Percentiles rank a stretch among this genome's conserved stretches.
phyloP scores from a whole-genome alignment of 2,329 filamentous ascomycete genomes.

The Botrytis byssoidea region DNA sequence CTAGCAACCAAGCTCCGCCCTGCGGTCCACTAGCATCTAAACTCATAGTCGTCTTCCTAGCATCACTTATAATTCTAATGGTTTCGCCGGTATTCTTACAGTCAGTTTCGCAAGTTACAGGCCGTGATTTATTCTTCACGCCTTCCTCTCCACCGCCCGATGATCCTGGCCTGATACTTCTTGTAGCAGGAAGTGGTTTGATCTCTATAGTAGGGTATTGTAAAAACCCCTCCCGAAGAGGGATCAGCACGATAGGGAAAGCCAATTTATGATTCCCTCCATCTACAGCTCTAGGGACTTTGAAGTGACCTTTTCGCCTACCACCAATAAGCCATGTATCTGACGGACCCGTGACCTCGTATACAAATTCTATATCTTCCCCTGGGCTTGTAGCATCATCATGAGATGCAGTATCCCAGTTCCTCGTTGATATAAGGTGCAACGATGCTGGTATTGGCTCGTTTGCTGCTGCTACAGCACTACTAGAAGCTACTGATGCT shows the following conservation, averaged over 20 bases:
- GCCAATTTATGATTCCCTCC: conserved; percentile 44
- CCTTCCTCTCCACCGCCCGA: conserved; percentile 28
- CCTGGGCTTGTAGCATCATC: conserved; percentile 17
- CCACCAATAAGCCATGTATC: conserved; percentile 87
- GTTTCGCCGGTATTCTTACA: conserved; percentile 75
- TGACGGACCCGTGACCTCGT: conserved; percentile 71
- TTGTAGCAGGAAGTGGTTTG: conserved; percentile 52
- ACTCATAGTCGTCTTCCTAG: conserved; percentile 70
- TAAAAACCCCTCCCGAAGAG: conserved; percentile 74
- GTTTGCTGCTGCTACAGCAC: conserved; percentile 54
- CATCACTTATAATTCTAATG: conserved; percentile 70
- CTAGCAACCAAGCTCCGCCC: conserved; percentile 65
- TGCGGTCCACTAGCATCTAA: conserved; percentile 65
- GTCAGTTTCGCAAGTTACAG: conserved; percentile 71
- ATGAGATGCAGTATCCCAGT: conserved; percentile 54
- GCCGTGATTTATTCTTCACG: conserved; percentile 27
- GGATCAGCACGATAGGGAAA: conserved; percentile 74
- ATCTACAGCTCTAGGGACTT: conserved; percentile 50
- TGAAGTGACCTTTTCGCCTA: conserved; percentile 74
- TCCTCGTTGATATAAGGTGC: conserved; percentile 59
- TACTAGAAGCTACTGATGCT: conserved; percentile 39
- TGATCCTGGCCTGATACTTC: conserved; percentile 25
- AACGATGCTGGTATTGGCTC: conserved; percentile 64
- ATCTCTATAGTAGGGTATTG: conserved; percentile 79
- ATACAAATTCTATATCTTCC: conserved; percentile 69